Evolutionary conservation across 208 protist genomes (phyloP), one percentile per base, ranked within the genome.

Genomic region (Trypanosoma lewisi): DNA sequence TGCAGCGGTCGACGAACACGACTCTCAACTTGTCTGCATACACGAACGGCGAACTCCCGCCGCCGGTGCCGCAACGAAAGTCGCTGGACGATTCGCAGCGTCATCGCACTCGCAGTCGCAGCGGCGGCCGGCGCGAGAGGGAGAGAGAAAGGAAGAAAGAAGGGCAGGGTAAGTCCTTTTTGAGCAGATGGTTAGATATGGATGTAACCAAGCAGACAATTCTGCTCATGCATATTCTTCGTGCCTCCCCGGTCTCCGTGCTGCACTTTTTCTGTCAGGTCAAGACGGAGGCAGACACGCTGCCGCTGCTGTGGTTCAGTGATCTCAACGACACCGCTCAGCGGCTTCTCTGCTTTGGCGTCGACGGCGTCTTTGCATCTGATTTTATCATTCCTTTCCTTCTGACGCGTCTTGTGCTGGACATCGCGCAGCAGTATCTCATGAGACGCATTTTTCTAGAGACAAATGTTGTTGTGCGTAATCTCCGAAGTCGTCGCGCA

Each of bases 241-340:
- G 82, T 23, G 83, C 87, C 6, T 62, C 80, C 0, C 87, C 87
- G 2, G 84, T 85, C 4, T 53, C 73, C 12, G 11, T 75, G 2
- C 64, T 94, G 30, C 87, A 91, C 57, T 84, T 74, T 61, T 74
- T 75, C 55, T 88, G 81, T 68, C 70, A 77, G 44, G 52, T 91
- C 9, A 78, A 82, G 66, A 76, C 76, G 27, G 79, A 94, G 69
- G 72, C 81, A 19, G 78, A 55, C n/a, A 73, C 77, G 23, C 55
- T 94, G 49, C 81, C 77, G 4, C 52, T 94, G 63, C 45, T 94
- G 61, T 64, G 66, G 0, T 61, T 57, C 63, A 30, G 34, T 3
- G 63, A 62, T n/a, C 52, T 79, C 16, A 65, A 31, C 6, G 49
- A 41, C 5, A 50, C 33, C 2, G 66, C 66, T 6, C 21, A 9